Percentiles rank a stretch among this genome's conserved stretches.
phyloP scores from a whole-genome alignment of 148 eudicot genomes.

The Nyssa sinensis region DNA sequence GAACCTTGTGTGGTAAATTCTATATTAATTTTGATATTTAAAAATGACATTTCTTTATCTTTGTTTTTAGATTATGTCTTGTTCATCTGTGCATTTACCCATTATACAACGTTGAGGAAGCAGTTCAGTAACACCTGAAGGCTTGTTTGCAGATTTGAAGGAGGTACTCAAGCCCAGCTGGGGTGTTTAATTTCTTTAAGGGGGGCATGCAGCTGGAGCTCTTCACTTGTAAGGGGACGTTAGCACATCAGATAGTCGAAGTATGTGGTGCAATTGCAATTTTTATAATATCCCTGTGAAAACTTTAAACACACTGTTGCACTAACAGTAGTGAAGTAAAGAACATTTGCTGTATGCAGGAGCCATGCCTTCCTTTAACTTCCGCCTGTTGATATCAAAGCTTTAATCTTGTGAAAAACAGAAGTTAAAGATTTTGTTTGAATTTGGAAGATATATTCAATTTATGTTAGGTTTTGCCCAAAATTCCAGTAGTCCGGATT shows the following conservation, averaged over 20 bases:
- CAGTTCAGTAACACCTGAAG: not conserved
- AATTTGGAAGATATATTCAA: not conserved
- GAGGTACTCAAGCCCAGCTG: not conserved
- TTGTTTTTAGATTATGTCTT: not conserved
- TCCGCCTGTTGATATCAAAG: not conserved
- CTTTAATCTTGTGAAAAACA: not conserved
- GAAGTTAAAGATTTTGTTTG: not conserved
- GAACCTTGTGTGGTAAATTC: not conserved
- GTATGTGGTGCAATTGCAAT: constrained; percentile 10
- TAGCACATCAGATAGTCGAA: not conserved
- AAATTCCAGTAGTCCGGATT: not conserved
- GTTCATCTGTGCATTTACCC: not conserved
- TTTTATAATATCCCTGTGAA: not conserved
- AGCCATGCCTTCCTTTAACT: not conserved
- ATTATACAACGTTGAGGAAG: constrained; percentile 4
- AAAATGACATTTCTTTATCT: not conserved
- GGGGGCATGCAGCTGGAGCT: constrained; percentile 8
- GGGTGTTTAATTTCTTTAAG: constrained; percentile 1
- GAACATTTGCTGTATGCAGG: not conserved
- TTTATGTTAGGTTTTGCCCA: not conserved
- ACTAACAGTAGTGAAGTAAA: not conserved
- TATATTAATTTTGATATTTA: not conserved
- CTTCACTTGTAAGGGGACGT: not conserved
- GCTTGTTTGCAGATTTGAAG: constrained; percentile 16
- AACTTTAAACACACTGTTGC: not conserved